phyloP scores from a whole-genome alignment of 768 basidiomycete species.

The Sistotremastrum suecicum region DNA sequence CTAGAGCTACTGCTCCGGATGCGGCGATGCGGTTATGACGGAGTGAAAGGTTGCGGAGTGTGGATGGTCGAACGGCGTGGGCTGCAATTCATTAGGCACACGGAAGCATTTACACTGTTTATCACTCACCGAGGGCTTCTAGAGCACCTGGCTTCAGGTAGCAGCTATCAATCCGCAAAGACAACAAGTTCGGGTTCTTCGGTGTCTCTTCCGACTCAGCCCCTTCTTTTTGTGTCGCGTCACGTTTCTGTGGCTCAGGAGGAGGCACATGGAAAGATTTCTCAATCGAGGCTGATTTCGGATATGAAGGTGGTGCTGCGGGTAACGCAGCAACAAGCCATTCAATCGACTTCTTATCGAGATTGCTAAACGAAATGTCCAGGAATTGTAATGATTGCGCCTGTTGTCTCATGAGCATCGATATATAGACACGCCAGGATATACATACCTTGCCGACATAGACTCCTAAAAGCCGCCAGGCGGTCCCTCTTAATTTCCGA shows the following conservation, averaged over 20 bases:
- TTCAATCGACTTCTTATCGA: constrained; percentile 80
- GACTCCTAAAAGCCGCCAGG: constrained; percentile 68
- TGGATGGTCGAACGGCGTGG: constrained; percentile 70
- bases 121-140: constrained; percentile 61
- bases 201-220: neutral
- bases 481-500: constrained; percentile 57
- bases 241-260: constrained; percentile 17
- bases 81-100: constrained; percentile 26
- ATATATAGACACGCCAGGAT: constrained; percentile 1
- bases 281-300: constrained; percentile 5
- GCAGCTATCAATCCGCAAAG: constrained; percentile 84
- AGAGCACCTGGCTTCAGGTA: constrained; percentile 55
- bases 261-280: neutral
- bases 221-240: no score
- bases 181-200: constrained; percentile 41
- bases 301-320: constrained; percentile 11
- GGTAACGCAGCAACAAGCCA: constrained; percentile 60
- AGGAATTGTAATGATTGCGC: constrained; percentile 70
- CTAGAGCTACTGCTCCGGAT: constrained; percentile 80
- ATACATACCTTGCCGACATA: constrained; percentile 55
- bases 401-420: constrained; percentile 20
- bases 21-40: constrained; percentile 78
- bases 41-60: constrained; percentile 78
- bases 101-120: no score
- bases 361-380: constrained; percentile 72